Base-by-base conservation (phyloP, 352 stramenopile species). In the Phytophthora fragariae region DNA sequence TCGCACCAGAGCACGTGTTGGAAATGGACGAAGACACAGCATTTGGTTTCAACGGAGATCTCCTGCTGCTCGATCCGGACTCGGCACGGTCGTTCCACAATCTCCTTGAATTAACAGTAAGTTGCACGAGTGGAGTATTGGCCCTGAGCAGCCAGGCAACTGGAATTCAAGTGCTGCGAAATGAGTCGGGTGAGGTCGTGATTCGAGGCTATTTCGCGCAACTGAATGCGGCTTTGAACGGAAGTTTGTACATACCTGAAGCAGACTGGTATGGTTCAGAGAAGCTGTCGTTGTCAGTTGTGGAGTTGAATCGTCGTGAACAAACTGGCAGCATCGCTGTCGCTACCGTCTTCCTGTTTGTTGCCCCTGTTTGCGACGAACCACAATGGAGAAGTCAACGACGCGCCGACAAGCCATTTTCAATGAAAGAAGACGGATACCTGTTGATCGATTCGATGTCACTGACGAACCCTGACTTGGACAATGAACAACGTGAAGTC, bases 251-350 rank as follows among this genome's bases (percentile, higher is more conserved):
- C 58, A 60, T 85, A 11, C 84, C 85, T 55, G 53, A 61, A 5
- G 37, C 15, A 44, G 70, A 94, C 68, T 94, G 85, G 83, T 90
- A 82, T 31, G 88, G 88, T 9, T 68, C 82, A 5, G 84, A 93
- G 19, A 57, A 78, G n/a, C 41, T 93, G 24, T 59, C 35, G 21
- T 39, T 94, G 8, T 74, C 60, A 0, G 74, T 81, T 24, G 31
- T 76, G n/a, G 72, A 83, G 41, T 58, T 65, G 15, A 35, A 57
- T 57, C 35, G 39, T 19, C 39, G 53, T 31, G 56, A 71, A 15
- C 62, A 44, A n/a, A 52, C 56, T 56, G 50, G 46, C 6, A 31
- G 71, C 39, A 29, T 14, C 50, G 58, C 59, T 8, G 62, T 57
- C 1, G 53, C 59, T 3, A 62, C 61, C 6, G 53, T 92, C 15